Evolutionary conservation across 2,329 filamentous ascomycete genomes (phyloP).

Genomic region (Bipolaris bicolor): DNA sequence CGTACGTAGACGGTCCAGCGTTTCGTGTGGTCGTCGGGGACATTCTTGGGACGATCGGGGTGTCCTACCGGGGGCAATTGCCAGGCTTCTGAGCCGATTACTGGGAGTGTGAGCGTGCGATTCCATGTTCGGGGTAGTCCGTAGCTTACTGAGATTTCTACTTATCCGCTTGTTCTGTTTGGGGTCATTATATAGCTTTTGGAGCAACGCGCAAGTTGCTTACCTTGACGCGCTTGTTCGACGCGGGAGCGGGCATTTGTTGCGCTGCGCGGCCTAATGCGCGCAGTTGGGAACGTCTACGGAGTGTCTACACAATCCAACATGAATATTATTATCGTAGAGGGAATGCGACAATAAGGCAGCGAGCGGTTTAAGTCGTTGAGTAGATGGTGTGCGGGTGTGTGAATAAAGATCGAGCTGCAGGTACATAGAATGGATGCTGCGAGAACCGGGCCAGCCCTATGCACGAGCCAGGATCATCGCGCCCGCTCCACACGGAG

Average conservation of each 20-base stretch:
- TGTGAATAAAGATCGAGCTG: background rate
- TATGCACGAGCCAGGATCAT: conserved; percentile 9
- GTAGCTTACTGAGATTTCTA: conserved; percentile 45
- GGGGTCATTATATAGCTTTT: conserved; percentile 21
- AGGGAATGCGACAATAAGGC: background rate
- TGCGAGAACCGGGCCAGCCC: conserved; percentile 2
- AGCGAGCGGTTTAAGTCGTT: background rate
- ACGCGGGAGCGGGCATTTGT: conserved; percentile 60
- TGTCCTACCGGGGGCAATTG: conserved; percentile 74
- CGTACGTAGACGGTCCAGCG: conserved; percentile 95
- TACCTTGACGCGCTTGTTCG: conserved; percentile 60
- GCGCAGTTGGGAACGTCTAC: background rate
- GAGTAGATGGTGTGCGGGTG: background rate
- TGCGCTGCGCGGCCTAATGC: conserved; percentile 4
- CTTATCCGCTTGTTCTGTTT: conserved; percentile 50
- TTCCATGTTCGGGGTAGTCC: background rate
- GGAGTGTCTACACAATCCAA: background rate
- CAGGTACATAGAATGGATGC: background rate
- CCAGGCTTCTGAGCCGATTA: conserved; percentile 59
- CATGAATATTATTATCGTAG: background rate
- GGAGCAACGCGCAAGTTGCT: conserved; percentile 4
- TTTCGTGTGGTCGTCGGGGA: conserved; percentile 92
- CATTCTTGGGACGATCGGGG: conserved; percentile 63
- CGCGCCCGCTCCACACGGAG: background rate
- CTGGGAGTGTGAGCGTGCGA: conserved; percentile 39